These are phyloP conservation scores for Geotrichum restrictum DNA, from an alignment of 1,139 yeast genomes.

Conservation along the genomic window DNA sequence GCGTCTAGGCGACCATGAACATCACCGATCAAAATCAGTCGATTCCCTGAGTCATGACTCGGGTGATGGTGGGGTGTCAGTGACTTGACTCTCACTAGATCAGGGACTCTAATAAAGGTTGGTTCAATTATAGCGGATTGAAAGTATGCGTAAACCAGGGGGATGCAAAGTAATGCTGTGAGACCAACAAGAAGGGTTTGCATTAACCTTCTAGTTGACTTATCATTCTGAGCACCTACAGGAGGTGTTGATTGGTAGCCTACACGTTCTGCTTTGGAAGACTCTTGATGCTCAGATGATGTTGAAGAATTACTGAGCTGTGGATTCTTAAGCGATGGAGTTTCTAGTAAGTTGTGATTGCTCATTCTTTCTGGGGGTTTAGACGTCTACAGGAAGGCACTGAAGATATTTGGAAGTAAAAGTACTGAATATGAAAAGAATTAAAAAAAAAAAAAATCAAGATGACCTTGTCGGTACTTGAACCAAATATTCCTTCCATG, in stretches of 20 bases:
- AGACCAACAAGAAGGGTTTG: not conserved
- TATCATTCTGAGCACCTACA: not conserved
- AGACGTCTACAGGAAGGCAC: too few relatives aligned
- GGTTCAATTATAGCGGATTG: not conserved
- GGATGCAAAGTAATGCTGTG: not conserved
- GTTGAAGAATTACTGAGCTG: too few relatives aligned
- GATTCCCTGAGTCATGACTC: conserved; percentile 23
- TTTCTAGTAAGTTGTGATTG: too few relatives aligned
- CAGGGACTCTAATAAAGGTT: conserved; percentile 23
- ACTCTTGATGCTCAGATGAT: too few relatives aligned
- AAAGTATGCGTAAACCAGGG: not conserved
- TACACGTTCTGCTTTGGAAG: not conserved
- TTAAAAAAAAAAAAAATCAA: too few relatives aligned
- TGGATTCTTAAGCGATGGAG: too few relatives aligned
- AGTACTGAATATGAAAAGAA: too few relatives aligned
- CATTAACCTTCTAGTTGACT: not conserved
- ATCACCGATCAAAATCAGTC: conserved; percentile 71
- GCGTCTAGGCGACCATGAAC: conserved; percentile 73
- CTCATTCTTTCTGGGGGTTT: too few relatives aligned
- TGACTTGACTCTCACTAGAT: conserved; percentile 25
- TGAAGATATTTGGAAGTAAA: too few relatives aligned
- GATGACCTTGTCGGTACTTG: too few relatives aligned
- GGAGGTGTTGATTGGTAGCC: not conserved
- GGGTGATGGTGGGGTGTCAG: conserved; percentile 25
- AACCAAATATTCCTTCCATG: too few relatives aligned